Base-by-base conservation (phyloP, 768 basidiomycete genomes). In the Macrolepiota albuminosa region DNA sequence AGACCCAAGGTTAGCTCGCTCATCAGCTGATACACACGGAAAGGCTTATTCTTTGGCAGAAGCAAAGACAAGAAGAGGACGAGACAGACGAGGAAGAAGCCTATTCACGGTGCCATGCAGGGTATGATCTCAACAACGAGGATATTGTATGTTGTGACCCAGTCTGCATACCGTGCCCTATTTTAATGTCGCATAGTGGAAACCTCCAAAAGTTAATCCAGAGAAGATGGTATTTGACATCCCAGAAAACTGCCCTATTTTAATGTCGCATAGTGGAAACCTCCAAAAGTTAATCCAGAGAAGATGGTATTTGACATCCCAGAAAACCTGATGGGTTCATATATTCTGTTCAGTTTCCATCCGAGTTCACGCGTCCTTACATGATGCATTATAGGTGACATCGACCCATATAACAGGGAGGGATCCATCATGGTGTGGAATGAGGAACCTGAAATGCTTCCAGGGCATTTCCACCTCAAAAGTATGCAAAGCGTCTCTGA, bases 351-450 rank as follows among this genome's bases (percentile, higher is more conserved):
- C 21, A 21, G 21, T 21, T 21, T 21, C 21, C 21, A 21, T 21
- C 21, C 21, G 1, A 21, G 21, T 21, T 21, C 21, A 1, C 21
- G 21, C 21, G 21, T 21, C 21, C 21, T 21, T 21, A 21, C 21
- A 21, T 21, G 21, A 21, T 21, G 21, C 21, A 21, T 21, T 21
- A 21, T 21, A 21, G 21, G 21, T 21, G 21, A 21, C 21, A 21
- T 21, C 21, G 21, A 21, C 21, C 21, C 21, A 21, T 21, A 21
- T 21, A 21, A 21, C 21, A 21, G 21, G 21, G 21, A 21, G 8
- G 84, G 84, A 0, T 78, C 81, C 1, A 63, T 84, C 49, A 73
- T 78, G 37, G 76, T 78, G 0, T 77, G 76, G 67, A 70, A 70
- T 31, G 66, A 68, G 18, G 66, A 68, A 36, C 58, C 62, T 26